These are phyloP conservation scores for Colletotrichum australisinense DNA, from an alignment of 2,329 filamentous ascomycete species.

Conservation along the genomic window DNA sequence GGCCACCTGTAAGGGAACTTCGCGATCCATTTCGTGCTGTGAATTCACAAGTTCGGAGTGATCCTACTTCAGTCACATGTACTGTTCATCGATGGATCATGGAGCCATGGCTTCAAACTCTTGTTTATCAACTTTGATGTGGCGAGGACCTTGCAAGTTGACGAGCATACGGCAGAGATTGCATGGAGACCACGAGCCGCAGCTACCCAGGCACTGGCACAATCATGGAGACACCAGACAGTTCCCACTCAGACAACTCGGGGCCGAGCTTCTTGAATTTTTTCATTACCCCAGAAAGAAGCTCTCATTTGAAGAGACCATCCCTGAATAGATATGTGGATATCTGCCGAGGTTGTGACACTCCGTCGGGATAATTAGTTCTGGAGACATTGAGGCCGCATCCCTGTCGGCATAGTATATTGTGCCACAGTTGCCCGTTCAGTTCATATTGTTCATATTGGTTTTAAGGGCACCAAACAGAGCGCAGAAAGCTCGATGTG, in stretches of 20 bases:
- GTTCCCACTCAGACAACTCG: no score
- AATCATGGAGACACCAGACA: no score
- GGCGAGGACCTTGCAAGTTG: no score
- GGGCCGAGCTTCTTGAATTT: no score
- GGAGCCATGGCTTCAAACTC: no score
- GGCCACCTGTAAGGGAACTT: slow-evolving; percentile 41
- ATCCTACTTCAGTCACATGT: background rate
- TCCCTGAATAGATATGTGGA: background rate
- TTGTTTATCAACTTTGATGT: no score
- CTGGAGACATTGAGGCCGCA: background rate
- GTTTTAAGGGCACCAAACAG: background rate
- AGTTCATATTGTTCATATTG: no score
- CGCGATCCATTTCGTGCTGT: slow-evolving; percentile 2
- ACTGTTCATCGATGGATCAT: background rate
- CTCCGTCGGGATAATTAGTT: background rate
- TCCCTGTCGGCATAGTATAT: background rate
- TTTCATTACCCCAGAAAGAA: background rate
- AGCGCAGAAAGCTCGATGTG: background rate
- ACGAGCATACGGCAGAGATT: no score
- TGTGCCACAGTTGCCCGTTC: background rate
- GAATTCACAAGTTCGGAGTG: background rate
- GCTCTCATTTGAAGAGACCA: background rate
- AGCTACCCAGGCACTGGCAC: no score
- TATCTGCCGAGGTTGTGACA: slow-evolving; percentile 18
- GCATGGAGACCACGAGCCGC: no score